phyloP scores from a whole-genome alignment of 2,329 filamentous ascomycete species.

The Chalaropsis thielavioides region DNA sequence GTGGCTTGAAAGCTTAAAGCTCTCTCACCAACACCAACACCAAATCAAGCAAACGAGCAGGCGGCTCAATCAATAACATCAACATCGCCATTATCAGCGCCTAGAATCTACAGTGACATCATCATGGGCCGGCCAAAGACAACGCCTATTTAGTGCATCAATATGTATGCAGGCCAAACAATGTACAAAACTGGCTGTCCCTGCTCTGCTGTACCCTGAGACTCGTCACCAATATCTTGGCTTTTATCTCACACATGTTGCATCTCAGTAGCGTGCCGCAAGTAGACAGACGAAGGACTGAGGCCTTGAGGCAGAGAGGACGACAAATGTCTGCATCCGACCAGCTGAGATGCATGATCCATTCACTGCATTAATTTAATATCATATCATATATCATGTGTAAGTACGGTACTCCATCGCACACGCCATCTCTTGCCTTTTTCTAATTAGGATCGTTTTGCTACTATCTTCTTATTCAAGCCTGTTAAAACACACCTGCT shows the following conservation, averaged over 20 bases:
- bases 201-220: not conserved
- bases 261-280: not conserved
- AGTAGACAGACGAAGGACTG: not conserved
- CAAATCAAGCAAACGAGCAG: not conserved
- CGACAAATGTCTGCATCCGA: not conserved
- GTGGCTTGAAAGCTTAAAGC: slow-evolving; percentile 11
- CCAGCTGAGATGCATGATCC: not conserved
- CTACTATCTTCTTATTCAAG: not conserved
- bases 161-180: no score
- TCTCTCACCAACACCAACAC: not conserved
- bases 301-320: not conserved
- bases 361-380: not conserved
- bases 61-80: not conserved
- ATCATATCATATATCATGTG: no score
- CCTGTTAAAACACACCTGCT: not conserved
- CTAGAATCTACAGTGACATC: not conserved
- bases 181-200: no score
- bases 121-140: not conserved
- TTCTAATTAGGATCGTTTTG: not conserved
- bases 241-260: not conserved
- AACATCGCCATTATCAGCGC: not conserved
- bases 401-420: no score
- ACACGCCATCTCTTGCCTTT: no score
- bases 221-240: not conserved
- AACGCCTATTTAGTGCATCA: no score